Evolutionary conservation across 176 grass and related monocot species (phyloP).

Genomic region (Ampelocalamus luodianensis): DNA sequence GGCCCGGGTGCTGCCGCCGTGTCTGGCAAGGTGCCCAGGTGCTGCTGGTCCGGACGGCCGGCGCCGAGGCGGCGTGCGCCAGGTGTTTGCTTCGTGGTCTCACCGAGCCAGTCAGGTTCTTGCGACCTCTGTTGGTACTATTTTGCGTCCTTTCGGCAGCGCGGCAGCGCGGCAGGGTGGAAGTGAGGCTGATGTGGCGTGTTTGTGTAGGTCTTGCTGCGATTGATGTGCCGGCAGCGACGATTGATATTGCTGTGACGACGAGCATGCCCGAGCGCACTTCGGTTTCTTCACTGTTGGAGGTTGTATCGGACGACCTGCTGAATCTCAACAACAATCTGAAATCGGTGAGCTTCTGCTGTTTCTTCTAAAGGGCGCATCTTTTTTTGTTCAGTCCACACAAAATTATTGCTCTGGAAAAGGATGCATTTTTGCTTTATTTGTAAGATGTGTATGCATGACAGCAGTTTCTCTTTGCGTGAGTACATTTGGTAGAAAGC

Average conservation of each 20-base stretch:
- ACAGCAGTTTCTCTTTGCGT: neutral
- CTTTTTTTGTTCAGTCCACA: neutral
- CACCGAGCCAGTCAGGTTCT: conserved; percentile 60
- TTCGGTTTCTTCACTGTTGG: conserved; percentile 65
- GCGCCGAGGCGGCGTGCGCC: conserved; percentile 26
- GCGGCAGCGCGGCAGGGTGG: neutral
- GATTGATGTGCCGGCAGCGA: conserved; percentile 40
- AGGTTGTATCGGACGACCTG: conserved; percentile 66
- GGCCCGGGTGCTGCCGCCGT: neutral
- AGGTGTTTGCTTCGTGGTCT: conserved; percentile 67
- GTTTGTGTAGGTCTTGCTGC: conserved; percentile 33
- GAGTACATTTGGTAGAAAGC: neutral
- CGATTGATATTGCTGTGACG: conserved; percentile 12
- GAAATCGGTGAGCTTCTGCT: conserved; percentile 56
- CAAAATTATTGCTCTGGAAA: neutral
- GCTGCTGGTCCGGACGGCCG: conserved; percentile 19
- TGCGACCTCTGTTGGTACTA: neutral
- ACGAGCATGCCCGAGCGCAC: conserved; percentile 1
- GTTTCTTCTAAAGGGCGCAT: neutral
- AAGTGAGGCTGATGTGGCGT: neutral
- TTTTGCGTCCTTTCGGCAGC: neutral
- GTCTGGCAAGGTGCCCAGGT: neutral
- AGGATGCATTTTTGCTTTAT: neutral
- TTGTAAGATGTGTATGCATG: neutral
- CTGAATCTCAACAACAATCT: conserved; percentile 75